Evolutionary conservation across 345 rosid species (phyloP).

Genomic region (Eucalyptus regnans): DNA sequence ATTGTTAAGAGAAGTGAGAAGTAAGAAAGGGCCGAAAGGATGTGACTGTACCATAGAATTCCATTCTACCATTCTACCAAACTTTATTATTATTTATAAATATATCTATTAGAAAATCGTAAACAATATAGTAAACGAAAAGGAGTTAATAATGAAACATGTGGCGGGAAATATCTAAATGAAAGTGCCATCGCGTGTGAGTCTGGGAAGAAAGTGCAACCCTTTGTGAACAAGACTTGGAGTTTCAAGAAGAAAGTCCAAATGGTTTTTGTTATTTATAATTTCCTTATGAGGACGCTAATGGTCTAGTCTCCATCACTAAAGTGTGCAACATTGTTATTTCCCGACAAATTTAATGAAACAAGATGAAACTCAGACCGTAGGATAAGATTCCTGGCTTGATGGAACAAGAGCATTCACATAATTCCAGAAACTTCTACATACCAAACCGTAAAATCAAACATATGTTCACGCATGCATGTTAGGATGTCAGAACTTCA

Average conservation of each 20-base stretch:
- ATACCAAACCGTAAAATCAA: neutral
- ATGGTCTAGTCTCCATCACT: neutral
- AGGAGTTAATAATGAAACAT: neutral
- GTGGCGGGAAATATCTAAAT: neutral
- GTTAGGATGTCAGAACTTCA: accelerated
- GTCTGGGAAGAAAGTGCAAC: neutral
- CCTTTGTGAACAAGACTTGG: neutral
- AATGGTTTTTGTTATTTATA: neutral
- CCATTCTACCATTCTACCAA: neutral
- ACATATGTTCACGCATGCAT: neutral
- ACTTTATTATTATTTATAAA: neutral
- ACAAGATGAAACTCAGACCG: neutral
- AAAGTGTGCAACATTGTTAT: neutral
- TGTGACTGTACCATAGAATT: neutral
- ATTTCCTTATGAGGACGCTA: neutral
- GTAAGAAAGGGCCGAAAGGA: neutral
- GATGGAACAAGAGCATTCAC: neutral
- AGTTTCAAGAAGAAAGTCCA: neutral
- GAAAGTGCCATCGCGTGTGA: neutral
- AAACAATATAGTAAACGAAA: neutral
- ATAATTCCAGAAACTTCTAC: neutral
- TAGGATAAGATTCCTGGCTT: neutral
- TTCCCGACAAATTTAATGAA: neutral
- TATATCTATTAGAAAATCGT: neutral
- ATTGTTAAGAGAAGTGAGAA: neutral